A percentile compares a stretch with the other conserved stretches of the same genome.
Conservation (phyloP, 2,329 filamentous ascomycete genomes). For the Penicillium polonicum region DNA sequence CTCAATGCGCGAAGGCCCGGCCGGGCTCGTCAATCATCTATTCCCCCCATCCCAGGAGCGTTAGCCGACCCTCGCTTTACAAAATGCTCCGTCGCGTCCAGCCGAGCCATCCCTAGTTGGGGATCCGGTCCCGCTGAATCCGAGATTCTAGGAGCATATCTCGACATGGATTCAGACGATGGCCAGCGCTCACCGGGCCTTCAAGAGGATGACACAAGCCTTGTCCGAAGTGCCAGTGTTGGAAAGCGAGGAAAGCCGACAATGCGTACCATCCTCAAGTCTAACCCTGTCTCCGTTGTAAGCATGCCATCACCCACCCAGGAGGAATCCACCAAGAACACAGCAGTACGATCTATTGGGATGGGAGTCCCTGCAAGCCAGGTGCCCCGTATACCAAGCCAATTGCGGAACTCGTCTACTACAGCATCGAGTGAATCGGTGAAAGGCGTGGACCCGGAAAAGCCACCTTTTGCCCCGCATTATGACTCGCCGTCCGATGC, state of each 20-base stretch:
- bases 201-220: constrained; percentile 25
- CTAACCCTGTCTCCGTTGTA: constrained; percentile 22
- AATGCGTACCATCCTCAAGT: constrained; percentile 41
- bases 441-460: constrained; percentile 30
- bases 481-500: constrained; percentile 11
- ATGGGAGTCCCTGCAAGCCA: constrained; percentile 6
- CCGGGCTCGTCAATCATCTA: constrained; percentile 64
- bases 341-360: neutral
- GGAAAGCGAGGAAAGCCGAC: constrained; percentile 44
- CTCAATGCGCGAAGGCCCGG: constrained; percentile 31
- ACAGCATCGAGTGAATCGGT: constrained; percentile 24
- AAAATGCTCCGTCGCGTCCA: constrained; percentile 64
- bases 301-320: constrained; percentile 9
- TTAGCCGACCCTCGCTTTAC: constrained; percentile 53
- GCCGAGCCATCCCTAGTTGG: constrained; percentile 70
- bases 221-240: constrained; percentile 45
- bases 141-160: constrained; percentile 45
- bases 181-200: constrained; percentile 14
- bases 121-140: constrained; percentile 50
- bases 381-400: constrained; percentile 7
- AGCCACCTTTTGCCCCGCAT: constrained; percentile 30
- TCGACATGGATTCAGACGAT: constrained; percentile 32
- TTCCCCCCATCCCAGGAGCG: constrained; percentile 76
- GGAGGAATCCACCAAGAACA: constrained; percentile 5
- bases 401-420: constrained; percentile 12